Conservation (phyloP, 352 stramenopile species). For the Phytophthora quininea region DNA sequence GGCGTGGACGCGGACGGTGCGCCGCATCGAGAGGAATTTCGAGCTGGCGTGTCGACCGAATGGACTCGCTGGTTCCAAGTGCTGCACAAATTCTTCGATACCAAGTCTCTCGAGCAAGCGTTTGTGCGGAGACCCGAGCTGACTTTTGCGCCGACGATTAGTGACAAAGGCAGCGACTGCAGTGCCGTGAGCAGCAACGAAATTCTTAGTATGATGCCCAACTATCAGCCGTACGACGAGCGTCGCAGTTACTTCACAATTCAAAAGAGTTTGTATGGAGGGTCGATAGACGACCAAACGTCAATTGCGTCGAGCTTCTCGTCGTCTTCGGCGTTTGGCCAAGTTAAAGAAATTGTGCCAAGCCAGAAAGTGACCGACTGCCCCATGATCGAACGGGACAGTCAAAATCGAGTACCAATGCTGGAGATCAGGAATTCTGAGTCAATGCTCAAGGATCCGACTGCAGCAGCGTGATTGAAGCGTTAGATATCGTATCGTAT, state of each 20-base stretch:
- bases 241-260: conserved; percentile 21
- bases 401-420: conserved; percentile 38
- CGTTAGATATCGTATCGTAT: not conserved
- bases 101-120: conserved; percentile 40
- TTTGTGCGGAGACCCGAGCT: conserved; percentile 49
- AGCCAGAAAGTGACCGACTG: conserved; percentile 26
- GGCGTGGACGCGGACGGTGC: conserved; percentile 45
- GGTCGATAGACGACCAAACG: conserved; percentile 13
- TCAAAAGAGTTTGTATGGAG: conserved; percentile 21
- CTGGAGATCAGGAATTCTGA: conserved; percentile 39
- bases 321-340: conserved; percentile 10
- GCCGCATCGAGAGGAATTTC: conserved; percentile 57
- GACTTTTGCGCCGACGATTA: conserved; percentile 17
- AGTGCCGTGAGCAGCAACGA: conserved; percentile 10
- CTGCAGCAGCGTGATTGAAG: not conserved
- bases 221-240: conserved; percentile 20
- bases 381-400: conserved; percentile 53
- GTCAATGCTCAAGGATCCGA: conserved; percentile 11
- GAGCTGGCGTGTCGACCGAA: conserved; percentile 37
- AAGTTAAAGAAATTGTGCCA: not conserved
- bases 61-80: conserved; percentile 59
- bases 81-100: conserved; percentile 52
- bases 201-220: not conserved
- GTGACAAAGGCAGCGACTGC: conserved; percentile 6
- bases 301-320: conserved; percentile 17